These are phyloP conservation scores for Xylariaceae sp. DNA, from an alignment of 2,329 filamentous ascomycete genomes.

Conservation along the genomic window DNA sequence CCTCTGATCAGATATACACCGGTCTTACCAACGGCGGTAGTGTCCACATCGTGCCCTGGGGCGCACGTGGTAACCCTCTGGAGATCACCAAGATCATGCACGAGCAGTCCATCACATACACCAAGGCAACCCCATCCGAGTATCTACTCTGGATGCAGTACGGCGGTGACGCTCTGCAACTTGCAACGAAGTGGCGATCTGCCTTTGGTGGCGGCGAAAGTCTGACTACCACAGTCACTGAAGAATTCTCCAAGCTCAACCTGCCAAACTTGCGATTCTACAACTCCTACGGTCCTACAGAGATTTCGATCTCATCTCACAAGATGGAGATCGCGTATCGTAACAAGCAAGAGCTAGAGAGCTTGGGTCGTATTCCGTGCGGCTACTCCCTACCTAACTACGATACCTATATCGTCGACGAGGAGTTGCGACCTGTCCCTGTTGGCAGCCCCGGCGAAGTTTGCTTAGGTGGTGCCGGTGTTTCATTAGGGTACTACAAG, in stretches of 20 bases:
- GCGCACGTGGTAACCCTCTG: slow-evolving; percentile 32
- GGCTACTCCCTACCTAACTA: slow-evolving; percentile 15
- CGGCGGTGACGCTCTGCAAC: slow-evolving; percentile 7
- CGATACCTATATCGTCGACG: slow-evolving; percentile 39
- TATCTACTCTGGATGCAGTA: slow-evolving; percentile 28
- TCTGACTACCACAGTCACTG: slow-evolving; percentile 6
- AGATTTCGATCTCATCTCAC: slow-evolving; percentile 12
- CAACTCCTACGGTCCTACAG: slow-evolving; percentile 21
- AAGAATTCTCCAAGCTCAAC: slow-evolving; percentile 12
- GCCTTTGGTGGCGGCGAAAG: slow-evolving; percentile 36
- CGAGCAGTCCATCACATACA: slow-evolving; percentile 33
- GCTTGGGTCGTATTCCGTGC: slow-evolving; percentile 2
- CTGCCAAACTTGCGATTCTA: slow-evolving; percentile 8
- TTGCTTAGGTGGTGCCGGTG: slow-evolving; percentile 37
- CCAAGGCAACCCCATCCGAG: slow-evolving; percentile 39
- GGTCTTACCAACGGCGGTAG: slow-evolving; percentile 33
- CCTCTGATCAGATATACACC: slow-evolving; percentile 30
- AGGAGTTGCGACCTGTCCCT: slow-evolving; percentile 35
- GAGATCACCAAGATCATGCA: slow-evolving; percentile 34
- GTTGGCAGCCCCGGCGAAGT: slow-evolving; percentile 43
- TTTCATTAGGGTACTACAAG: slow-evolving; percentile 36
- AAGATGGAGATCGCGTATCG: slow-evolving; percentile 8
- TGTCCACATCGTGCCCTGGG: slow-evolving; percentile 34
- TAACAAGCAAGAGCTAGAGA: neutral
- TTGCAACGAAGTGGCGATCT: slow-evolving; percentile 25